phyloP scores from a whole-genome alignment of 2,329 filamentous ascomycete genomes.

The Hypocreales sp. region DNA sequence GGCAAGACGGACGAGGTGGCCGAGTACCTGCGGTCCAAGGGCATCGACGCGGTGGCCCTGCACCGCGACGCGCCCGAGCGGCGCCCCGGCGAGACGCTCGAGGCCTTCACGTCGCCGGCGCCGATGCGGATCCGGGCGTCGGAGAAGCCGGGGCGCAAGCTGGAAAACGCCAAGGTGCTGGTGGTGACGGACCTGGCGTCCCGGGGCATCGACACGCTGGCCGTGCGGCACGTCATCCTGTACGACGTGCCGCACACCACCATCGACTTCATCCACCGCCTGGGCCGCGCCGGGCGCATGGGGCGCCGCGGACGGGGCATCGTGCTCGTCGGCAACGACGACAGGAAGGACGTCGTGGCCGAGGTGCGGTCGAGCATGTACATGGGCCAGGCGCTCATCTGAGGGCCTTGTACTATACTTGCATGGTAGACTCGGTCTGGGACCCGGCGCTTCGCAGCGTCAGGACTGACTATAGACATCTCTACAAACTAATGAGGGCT shows the following conservation, averaged over 20 bases:
- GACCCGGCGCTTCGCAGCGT: no score
- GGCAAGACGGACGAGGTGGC: slow-evolving; percentile 75
- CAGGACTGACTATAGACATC: no score
- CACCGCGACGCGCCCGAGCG: slow-evolving; percentile 71
- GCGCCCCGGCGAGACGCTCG: slow-evolving; percentile 62
- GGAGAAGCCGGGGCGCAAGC: slow-evolving; percentile 17
- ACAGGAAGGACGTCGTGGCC: slow-evolving; percentile 76
- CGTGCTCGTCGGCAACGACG: slow-evolving; percentile 78
- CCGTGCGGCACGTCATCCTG: slow-evolving; percentile 79
- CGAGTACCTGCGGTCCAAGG: slow-evolving; percentile 64
- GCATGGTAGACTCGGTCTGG: no score
- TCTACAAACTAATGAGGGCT: no score
- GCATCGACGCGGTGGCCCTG: slow-evolving; percentile 74
- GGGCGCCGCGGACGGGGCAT: slow-evolving; percentile 77
- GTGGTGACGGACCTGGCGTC: slow-evolving; percentile 91
- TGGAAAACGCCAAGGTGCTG: slow-evolving; percentile 74
- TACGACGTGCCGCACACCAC: slow-evolving; percentile 98
- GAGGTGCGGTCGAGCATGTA: slow-evolving; percentile 88
- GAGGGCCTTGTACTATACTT: background rate
- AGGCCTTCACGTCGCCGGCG: slow-evolving; percentile 49
- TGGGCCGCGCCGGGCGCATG: slow-evolving; percentile 87
- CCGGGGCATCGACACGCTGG: slow-evolving; percentile 83
- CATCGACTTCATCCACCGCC: slow-evolving; percentile 94
- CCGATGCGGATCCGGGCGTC: slow-evolving; percentile 19
- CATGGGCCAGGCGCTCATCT: slow-evolving; percentile 60